Conservation (phyloP, 148 eudicot species). For the Mesembryanthemum crystallinum region DNA sequence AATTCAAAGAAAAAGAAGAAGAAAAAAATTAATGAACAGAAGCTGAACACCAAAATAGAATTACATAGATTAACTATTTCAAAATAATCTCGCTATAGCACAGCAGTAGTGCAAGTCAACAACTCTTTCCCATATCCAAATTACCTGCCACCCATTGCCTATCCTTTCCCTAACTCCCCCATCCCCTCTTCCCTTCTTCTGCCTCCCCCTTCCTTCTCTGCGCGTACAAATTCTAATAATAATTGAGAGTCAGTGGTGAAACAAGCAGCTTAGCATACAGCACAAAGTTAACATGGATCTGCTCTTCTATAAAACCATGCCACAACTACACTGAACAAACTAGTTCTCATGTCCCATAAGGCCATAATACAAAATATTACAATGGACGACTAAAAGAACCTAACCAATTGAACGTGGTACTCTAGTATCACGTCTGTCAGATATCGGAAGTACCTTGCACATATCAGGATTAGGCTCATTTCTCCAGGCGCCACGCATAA, state of each 20-base stretch:
- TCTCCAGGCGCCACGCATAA: slow-evolving; percentile 98
- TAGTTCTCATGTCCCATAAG: background rate
- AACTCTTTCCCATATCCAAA: background rate
- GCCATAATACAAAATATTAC: background rate
- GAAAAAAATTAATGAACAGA: background rate
- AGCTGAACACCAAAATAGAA: slow-evolving; percentile 2
- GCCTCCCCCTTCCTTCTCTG: background rate
- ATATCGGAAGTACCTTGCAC: slow-evolving; percentile 62
- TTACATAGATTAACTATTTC: background rate
- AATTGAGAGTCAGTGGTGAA: background rate
- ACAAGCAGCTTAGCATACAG: background rate
- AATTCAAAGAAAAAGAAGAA: slow-evolving; percentile 7
- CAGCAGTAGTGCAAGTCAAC: background rate
- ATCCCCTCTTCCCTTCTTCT: background rate
- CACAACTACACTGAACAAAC: background rate
- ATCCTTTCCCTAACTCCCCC: background rate
- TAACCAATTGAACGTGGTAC: background rate
- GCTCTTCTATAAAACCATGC: background rate
- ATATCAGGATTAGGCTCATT: slow-evolving; percentile 87
- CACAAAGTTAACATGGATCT: background rate
- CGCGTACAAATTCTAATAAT: background rate
- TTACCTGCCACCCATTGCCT: too few species aligned
- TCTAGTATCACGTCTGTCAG: background rate
- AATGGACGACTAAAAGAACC: background rate
- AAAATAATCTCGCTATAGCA: too few species aligned